Evolutionary conservation across 2,329 filamentous ascomycete species (phyloP), one percentile per base, ranked within the genome.

Genomic region (Chrysosporium queenslandicum): DNA sequence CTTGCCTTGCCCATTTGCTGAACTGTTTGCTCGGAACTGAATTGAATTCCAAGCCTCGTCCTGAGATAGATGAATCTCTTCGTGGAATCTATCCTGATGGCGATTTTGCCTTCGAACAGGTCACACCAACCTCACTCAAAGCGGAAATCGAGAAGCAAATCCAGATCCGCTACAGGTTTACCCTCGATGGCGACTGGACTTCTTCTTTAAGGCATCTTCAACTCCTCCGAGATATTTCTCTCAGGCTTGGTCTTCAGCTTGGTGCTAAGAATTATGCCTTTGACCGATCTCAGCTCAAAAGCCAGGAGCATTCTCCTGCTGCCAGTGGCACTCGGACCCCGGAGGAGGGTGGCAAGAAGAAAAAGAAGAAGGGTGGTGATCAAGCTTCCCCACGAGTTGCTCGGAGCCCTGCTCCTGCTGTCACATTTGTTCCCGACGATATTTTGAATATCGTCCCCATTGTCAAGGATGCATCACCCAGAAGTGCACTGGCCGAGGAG

Each of bases 401-500:
- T 12, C 54, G 64, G 11, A 73, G 75, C 0, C 68, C 75, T 16
- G 71, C 65, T 60, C 76, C 67, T 55, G 69, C 61, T 60, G 67
- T 68, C 55, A 89, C 86, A 0, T 97, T 98, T 71, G 77, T 74
- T 48, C 76, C 87, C 0, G 89, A 95, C 55, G 89, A 98, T 61
- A 79, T 98, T 58, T 71, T 94, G 59, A 96, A 96, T 70, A 77
- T 96, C 55, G 87, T 96, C n/a, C 92, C 92, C 6, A 74, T 97
- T 42, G 81, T 97, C 63, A 97, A 97, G 76, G 90, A 98, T 66
- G 92, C 92, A 3, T 84, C 86, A 55, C 92, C 91, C 36, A 85
- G 87, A 70, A 96, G 90, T 66, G 77, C 87, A 23, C 78, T 98
- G 56, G 91, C 92, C 0, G 92, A 98, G 68, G 92, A 98, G 71